Conservation (phyloP, 2,329 filamentous ascomycete genomes). For the Teratosphaeria destructans region DNA sequence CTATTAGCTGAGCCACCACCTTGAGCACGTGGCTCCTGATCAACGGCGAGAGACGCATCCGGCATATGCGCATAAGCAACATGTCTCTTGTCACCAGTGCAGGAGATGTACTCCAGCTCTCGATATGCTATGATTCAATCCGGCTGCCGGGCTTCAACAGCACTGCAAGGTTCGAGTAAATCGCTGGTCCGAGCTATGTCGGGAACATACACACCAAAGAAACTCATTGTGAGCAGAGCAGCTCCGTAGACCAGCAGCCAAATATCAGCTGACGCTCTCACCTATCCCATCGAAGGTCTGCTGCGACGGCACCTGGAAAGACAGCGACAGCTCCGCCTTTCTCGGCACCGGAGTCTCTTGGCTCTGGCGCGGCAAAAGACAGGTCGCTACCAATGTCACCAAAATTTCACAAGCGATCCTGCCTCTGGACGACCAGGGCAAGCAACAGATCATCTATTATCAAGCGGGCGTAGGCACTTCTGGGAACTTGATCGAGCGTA, state of each 20-base stretch:
- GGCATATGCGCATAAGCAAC: neutral
- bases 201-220: neutral
- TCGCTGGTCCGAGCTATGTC: neutral
- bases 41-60: neutral
- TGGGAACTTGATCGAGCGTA: slow-evolving; percentile 7
- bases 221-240: neutral
- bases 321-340: neutral
- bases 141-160: neutral
- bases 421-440: slow-evolving; percentile 9
- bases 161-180: neutral
- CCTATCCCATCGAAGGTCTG: neutral
- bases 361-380: neutral
- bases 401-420: slow-evolving; percentile 15
- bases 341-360: neutral
- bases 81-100: neutral
- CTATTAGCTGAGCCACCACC: neutral
- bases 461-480: slow-evolving; percentile 18
- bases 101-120: neutral
- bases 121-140: neutral
- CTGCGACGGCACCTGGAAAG: neutral
- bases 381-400: slow-evolving; percentile 12
- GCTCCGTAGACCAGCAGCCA: neutral
- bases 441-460: slow-evolving; percentile 20
- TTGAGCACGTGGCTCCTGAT: neutral
- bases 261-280: neutral